A percentile compares a stretch with the other conserved stretches of the same genome.
These are phyloP conservation scores for Aegle marmelos DNA, from an alignment of 345 rosid genomes.

Conservation along the genomic window DNA sequence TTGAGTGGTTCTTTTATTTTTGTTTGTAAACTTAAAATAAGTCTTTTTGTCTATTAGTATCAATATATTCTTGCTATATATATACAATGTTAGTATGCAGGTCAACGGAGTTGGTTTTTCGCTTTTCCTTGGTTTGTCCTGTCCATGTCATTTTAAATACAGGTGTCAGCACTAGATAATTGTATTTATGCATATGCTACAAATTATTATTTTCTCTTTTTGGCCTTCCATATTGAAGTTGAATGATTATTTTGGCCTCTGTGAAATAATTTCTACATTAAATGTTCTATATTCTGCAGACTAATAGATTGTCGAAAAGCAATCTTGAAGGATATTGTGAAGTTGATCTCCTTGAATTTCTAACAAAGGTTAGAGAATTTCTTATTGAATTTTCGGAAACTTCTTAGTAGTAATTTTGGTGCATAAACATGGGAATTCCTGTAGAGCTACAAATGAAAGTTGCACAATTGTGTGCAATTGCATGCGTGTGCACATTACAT, in stretches of 20 bases:
- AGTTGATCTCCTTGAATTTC: slow-evolving; percentile 69
- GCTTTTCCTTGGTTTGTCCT: not conserved
- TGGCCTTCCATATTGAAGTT: not conserved
- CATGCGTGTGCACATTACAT: not conserved
- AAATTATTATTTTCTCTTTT: not conserved
- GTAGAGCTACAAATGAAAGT: not conserved
- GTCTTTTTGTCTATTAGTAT: not conserved
- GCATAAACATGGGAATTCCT: not conserved
- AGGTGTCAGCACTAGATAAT: not conserved
- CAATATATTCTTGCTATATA: not conserved
- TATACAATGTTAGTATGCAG: not conserved
- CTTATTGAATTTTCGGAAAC: not conserved
- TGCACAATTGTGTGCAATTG: not conserved
- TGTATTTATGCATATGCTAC: not conserved
- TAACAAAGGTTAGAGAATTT: slow-evolving; percentile 46
- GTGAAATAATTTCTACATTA: slow-evolving; percentile 10
- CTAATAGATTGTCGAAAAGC: slow-evolving; percentile 71
- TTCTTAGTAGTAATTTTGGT: slow-evolving; percentile 2
- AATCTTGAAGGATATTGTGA: slow-evolving; percentile 81
- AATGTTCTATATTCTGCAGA: slow-evolving; percentile 49
- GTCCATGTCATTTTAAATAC: not conserved
- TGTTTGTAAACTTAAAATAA: not conserved
- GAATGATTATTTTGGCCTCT: not conserved
- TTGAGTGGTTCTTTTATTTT: not conserved
- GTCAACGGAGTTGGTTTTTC: not conserved